A percentile compares a stretch with the other conserved stretches of the same genome.
Evolutionary conservation across 139 green algal genomes (phyloP).

Genomic region (Picochlorum sp.): DNA sequence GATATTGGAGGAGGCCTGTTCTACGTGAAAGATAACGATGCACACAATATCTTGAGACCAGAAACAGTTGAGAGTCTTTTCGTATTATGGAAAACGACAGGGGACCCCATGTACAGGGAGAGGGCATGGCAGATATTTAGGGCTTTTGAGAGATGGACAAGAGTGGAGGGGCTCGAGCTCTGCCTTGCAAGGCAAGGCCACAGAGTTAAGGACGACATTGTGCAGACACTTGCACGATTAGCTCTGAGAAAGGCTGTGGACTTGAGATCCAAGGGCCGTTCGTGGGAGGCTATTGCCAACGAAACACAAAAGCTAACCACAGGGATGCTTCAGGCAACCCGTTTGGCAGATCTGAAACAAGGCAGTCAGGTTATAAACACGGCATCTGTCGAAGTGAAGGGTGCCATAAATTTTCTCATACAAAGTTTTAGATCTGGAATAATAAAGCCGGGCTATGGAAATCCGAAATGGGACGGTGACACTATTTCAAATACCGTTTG

Average conservation of each 20-base stretch:
- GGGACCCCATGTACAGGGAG: constrained; percentile 60
- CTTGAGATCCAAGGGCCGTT: too few species aligned
- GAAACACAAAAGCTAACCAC: too few species aligned
- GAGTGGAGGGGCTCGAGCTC: constrained; percentile 16
- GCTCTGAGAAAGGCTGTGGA: too few species aligned
- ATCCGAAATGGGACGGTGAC: too few species aligned
- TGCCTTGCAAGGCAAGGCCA: constrained; percentile 2
- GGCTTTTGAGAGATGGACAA: constrained; percentile 52
- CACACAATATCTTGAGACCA: constrained; percentile 68
- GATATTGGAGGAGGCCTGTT: constrained; percentile 38
- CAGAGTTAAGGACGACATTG: neutral
- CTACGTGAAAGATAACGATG: constrained; percentile 39
- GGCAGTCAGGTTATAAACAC: too few species aligned
- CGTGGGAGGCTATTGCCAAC: too few species aligned
- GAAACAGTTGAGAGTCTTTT: constrained; percentile 80
- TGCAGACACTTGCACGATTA: neutral
- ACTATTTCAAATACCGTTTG: neutral
- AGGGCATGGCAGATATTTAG: constrained; percentile 77
- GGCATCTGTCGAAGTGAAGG: too few species aligned
- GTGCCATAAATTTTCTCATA: too few species aligned
- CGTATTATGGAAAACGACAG: constrained; percentile 66
- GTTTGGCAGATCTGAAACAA: too few species aligned
- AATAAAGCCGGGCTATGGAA: too few species aligned
- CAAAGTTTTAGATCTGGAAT: too few species aligned
- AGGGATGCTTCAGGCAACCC: too few species aligned